Evolutionary conservation across 1,284 basidiomycete species (phyloP).

Genomic region (Entoloma clypeatum): DNA sequence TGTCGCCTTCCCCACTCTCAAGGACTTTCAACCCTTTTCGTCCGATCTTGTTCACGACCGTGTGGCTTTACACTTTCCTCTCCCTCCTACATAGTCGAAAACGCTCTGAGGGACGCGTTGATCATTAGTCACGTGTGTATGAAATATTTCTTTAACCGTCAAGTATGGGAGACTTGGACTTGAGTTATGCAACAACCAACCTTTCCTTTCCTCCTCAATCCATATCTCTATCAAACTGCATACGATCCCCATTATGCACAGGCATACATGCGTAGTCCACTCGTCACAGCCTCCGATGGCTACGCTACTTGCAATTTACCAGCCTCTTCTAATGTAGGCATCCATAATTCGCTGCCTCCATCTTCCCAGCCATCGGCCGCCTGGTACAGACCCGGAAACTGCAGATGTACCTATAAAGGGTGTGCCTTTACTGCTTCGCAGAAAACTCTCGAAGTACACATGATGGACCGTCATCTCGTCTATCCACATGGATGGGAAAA

Average conservation of each 20-base stretch:
- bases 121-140: conserved; percentile 21
- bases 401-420: conserved; percentile 60
- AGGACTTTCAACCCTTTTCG: conserved; percentile 1
- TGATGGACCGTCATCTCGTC: conserved; percentile 88
- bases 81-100: conserved; percentile 1
- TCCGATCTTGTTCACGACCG: not conserved
- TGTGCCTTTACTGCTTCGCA: conserved; percentile 75
- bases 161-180: not conserved
- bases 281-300: not conserved
- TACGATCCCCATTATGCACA: conserved; percentile 22
- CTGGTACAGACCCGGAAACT: conserved; percentile 63
- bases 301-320: conserved; percentile 35
- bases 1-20: too few relatives aligned
- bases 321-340: conserved; percentile 32
- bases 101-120: conserved; percentile 20
- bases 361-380: conserved; percentile 21
- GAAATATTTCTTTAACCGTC: conserved; percentile 3
- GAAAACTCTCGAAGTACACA: conserved; percentile 77
- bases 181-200: conserved; percentile 2
- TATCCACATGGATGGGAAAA: conserved; percentile 76
- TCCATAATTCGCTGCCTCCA: conserved; percentile 4
- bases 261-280: conserved; percentile 10
- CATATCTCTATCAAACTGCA: conserved; percentile 10
- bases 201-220: conserved; percentile 9
- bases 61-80: conserved; percentile 1